Base-by-base conservation (phyloP, 1,284 basidiomycete species). In the Rhodotorula sp. region DNA sequence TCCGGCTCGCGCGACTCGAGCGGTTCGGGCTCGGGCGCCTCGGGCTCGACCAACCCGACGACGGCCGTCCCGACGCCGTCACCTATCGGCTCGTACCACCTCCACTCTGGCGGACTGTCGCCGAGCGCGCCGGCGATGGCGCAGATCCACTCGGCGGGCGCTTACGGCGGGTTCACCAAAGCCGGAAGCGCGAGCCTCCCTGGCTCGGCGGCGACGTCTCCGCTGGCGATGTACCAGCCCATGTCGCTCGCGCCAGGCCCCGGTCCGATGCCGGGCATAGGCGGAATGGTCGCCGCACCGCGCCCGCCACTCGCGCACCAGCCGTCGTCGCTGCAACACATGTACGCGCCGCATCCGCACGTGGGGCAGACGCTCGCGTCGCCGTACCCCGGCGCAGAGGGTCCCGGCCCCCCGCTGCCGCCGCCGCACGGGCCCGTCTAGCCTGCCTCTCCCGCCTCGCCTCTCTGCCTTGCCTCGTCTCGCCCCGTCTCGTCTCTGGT, bases 41-140 rank as follows among this genome's bases (percentile, higher is more conserved):
- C 61, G 51, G 58, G 17, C 48, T 53, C 39, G 62, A 51, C 27
- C 25, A 48, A 66, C 37, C 61, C 61, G 56, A 68, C 67, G 22
- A 64, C 67, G n/a, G 46, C 55, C 36, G 57, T 61, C 46, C 61
- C 61, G 13, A 22, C 61, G 32, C 60, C 60, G 32, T 34, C 34
- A 3, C 46, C 44, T 29, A 12, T 37, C 12, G 32, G 21, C 44
- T 15, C 44, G 32, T 48, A 48, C 59, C 29, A 44, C 39, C 9
- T 29, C 27, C 15, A 10, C 56, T 15, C 37, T 27, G 15, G 27
- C 19, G 39, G 44, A 19, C 4, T 44, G 15, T 58, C 57, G 39
- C 57, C 57, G 7, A 7, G 21, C 5, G 46, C 59, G 25, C 44
- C 46, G 1, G 21, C 29, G 10, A n/a, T 29, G 8, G 22, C 44